Evolutionary conservation across 164 flowering plant genomes (phyloP).

Genomic region (Malania oleifera): DNA sequence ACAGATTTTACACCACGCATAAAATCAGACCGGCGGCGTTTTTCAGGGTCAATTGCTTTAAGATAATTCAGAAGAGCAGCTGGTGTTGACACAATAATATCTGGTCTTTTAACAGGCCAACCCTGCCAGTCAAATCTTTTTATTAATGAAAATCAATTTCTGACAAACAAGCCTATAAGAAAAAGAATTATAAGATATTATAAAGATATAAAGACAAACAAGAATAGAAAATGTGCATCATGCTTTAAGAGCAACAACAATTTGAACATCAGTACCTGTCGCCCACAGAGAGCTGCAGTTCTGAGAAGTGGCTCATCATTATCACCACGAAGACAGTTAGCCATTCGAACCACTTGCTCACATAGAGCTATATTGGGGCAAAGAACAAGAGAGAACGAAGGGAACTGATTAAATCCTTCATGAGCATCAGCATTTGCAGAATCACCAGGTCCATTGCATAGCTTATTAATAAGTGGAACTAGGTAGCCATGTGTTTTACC

Average conservation of each 20-base stretch:
- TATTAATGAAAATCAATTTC: background rate
- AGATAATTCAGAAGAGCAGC: conserved; percentile 86
- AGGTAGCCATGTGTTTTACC: conserved; percentile 94
- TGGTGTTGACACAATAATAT: conserved; percentile 87
- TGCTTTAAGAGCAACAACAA: background rate
- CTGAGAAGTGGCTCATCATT: conserved; percentile 65
- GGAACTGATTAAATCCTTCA: conserved; percentile 11
- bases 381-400: conserved; percentile 58
- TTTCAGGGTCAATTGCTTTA: conserved; percentile 58
- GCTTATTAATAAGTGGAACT: conserved; percentile 64
- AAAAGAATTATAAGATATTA: background rate
- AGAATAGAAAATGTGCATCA: background rate
- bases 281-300: conserved; percentile 72
- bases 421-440: conserved; percentile 13
- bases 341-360: conserved; percentile 95
- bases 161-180: background rate
- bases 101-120: conserved; percentile 71
- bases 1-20: conserved; percentile 71
- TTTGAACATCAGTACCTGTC: conserved; percentile 44
- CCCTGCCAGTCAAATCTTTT: conserved; percentile 52
- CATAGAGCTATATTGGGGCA: conserved; percentile 94
- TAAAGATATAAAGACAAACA: background rate
- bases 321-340: conserved; percentile 45
- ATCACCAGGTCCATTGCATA: conserved; percentile 21
- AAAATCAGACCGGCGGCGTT: conserved; percentile 47